Evolutionary conservation across 2,329 filamentous ascomycete genomes (phyloP).

Genomic region (Ceratocystis huliohia): DNA sequence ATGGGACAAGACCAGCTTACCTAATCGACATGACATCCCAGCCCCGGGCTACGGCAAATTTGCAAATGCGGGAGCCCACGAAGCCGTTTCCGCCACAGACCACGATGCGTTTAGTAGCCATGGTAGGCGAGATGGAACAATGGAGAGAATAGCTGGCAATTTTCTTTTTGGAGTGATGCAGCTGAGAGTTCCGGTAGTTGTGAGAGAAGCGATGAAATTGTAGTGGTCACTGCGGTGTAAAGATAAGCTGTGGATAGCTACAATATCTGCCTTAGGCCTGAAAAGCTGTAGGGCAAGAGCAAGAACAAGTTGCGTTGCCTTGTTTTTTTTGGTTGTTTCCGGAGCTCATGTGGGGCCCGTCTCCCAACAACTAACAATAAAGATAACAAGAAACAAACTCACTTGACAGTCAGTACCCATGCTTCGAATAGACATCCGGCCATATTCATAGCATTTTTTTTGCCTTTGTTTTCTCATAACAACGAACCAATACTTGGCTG

Average conservation of each 20-base stretch:
- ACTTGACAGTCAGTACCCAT: too few relatives aligned
- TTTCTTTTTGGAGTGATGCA: not conserved
- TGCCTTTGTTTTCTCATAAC: too few relatives aligned
- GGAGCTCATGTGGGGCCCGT: not conserved
- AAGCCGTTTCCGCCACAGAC: slow-evolving; percentile 94
- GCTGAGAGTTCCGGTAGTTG: not conserved
- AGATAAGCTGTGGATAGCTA: too few relatives aligned
- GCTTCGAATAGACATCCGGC: too few relatives aligned
- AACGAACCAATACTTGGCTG: too few relatives aligned
- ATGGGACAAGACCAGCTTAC: slow-evolving; percentile 34
- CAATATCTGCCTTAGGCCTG: too few relatives aligned
- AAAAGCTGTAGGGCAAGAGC: too few relatives aligned
- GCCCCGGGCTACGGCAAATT: slow-evolving; percentile 67
- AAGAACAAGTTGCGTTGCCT: too few relatives aligned
- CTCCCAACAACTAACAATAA: not conserved
- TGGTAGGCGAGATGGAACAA: slow-evolving; percentile 31
- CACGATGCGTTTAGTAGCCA: slow-evolving; percentile 62
- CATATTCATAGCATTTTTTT: too few relatives aligned
- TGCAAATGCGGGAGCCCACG: slow-evolving; percentile 78
- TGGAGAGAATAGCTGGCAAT: not conserved
- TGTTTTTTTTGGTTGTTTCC: not conserved
- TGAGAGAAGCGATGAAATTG: not conserved
- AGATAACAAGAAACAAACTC: not conserved
- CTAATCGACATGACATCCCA: slow-evolving; percentile 92
- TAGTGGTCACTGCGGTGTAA: not conserved